Base-by-base conservation (phyloP, 2,329 filamentous ascomycete genomes). In the Trichoderma koningiopsis region DNA sequence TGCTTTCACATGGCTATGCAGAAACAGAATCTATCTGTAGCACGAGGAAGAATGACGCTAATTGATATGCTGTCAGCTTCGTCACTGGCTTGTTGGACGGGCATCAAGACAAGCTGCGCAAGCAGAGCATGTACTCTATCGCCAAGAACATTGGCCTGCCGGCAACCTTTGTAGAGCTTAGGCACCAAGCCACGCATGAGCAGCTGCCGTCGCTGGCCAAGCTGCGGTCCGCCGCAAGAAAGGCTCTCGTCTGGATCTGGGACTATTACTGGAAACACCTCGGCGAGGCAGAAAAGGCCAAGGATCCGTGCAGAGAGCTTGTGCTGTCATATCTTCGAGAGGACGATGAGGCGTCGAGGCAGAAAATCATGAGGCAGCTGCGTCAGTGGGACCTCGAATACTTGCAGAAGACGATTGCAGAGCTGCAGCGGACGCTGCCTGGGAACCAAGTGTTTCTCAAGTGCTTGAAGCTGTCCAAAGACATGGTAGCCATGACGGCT, bases 101-200 rank as follows among this genome's bases (percentile, higher is more conserved):
- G 59, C 89, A 91, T 74, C 90, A 91, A 78, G 86, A 89, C 79
- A 89, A 87, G 77, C 86, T 83, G 76, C 86, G 83, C 78, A 92
- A 88, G 82, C 86, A 86, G 82, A 90, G 86, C 80, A 93, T 94
- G 91, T 91, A 92, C 79, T 85, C 87, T 53, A 84, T 91, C 29
- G 91, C 90, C 70, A 89, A 87, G 77, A 88, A 85, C 49, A 87
- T 93, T 69, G 89, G 87, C 0, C 81, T 94, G 69, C 91, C 91
- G 0, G 88, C 90, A 0, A 90, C 91, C 0, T 96, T 97, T 79
- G 93, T 97, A 66, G 94, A 97, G 82, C 84, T 96, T 70, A 88
- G 94, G 57, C 94, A 97, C 78, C 92, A 96, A 81, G 92, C 92
- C 55, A 96, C 94, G 52, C 94, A 98, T 78, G 92, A 96, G 79